Base-by-base conservation (phyloP, 2,329 filamentous ascomycete genomes). In the Verticillium isaacii region DNA sequence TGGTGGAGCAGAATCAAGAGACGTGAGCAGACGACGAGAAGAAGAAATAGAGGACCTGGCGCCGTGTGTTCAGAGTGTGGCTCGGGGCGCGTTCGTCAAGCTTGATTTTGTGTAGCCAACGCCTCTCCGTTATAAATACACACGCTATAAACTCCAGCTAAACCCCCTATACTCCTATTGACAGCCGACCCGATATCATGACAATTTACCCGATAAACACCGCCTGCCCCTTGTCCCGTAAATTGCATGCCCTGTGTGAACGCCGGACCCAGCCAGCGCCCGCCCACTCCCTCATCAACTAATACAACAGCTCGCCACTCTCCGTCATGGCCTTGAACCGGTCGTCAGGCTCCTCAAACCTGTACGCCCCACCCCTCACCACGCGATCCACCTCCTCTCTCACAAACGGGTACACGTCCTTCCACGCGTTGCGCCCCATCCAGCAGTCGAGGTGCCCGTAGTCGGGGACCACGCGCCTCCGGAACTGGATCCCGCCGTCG, bases 361-460 rank as follows among this genome's bases (percentile, higher is more conserved):
- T 65, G 62, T 82, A 82, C 2, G 59, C 60, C 57, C 73, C 71
- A 0, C 78, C 79, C 5, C 79, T 70, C 4, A 77, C 74, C 1
- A 86, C 82, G 11, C 82, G 77, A 66, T 86, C 83, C 1, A 86
- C 75, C 71, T 85, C 82, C 67, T 82, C 78, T 34, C 80, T 70
- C 9, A 88, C 76, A 58, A 83, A 77, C 0, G 85, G 85, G 67
- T 81, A 88, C 32, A 88, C 82, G 68, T 88, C 85, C 69, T 76
- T 80, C 77, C 81, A 85, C 3, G 84, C 82, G 61, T 83, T 80
- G 54, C 81, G 77, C 4, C 85, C 84, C 82, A 87, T 87, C 83
- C 83, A 87, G 68, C 81, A 82, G 74, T 88, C 85, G 45, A 87
- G 71, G 69, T 88, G 85, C 2, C 85, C 84, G 68, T 87, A 87